Evolutionary conservation across 148 eudicot species (phyloP).

Genomic region (Vaccinium corymbosum): DNA sequence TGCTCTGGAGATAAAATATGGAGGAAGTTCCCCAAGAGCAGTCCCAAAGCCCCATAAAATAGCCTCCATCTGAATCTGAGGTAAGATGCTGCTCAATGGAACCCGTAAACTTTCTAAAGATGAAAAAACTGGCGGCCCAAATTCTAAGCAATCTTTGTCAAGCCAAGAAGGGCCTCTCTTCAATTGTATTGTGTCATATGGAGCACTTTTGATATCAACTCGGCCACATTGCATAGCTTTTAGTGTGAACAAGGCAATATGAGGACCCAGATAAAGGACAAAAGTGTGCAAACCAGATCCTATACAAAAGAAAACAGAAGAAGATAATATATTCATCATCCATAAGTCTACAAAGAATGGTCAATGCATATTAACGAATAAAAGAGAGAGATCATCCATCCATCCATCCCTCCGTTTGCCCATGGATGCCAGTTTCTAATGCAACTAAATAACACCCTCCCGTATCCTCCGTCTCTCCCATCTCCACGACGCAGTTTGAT

Average conservation of each 20-base stretch:
- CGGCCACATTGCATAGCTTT: slow-evolving; percentile 96
- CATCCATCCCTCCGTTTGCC: not conserved
- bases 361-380: not conserved
- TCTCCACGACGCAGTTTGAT: not conserved
- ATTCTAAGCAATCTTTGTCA: slow-evolving; percentile 76
- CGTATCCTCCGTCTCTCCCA: not conserved
- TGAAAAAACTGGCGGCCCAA: slow-evolving; percentile 71
- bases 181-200: slow-evolving; percentile 91
- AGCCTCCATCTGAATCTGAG: slow-evolving; percentile 91
- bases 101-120: slow-evolving; percentile 51
- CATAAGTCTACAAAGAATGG: slow-evolving; percentile 7
- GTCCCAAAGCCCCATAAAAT: slow-evolving; percentile 94
- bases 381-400: slow-evolving; percentile 6
- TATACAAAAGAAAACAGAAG: slow-evolving; percentile 26
- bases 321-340: slow-evolving; percentile 3
- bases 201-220: slow-evolving; percentile 88
- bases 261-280: slow-evolving; percentile 96
- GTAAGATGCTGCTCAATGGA: slow-evolving; percentile 87
- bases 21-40: slow-evolving; percentile 98
- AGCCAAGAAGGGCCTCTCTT: slow-evolving; percentile 91
- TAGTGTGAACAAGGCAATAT: slow-evolving; percentile 88
- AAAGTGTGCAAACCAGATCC: slow-evolving; percentile 99
- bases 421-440: not conserved
- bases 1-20: slow-evolving; percentile 95
- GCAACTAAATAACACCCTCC: not conserved